A percentile compares a stretch with the other conserved stretches of the same genome.
These are phyloP conservation scores for Colletotrichum sublineola DNA, from an alignment of 2,329 filamentous ascomycete genomes.

Conservation along the genomic window DNA sequence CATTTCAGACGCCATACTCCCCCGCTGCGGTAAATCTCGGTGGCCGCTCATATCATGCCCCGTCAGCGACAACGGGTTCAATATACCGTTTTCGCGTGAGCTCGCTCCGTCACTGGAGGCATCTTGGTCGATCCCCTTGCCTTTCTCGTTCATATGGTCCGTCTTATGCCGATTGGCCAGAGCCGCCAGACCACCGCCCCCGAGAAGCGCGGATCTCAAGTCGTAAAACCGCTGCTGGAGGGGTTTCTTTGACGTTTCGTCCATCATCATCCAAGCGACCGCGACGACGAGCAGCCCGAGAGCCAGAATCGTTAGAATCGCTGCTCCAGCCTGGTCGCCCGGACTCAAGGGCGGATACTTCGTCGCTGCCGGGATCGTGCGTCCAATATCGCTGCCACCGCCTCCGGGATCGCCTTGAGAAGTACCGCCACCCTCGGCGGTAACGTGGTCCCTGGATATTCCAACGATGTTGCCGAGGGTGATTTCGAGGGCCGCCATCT, in stretches of 20 bases:
- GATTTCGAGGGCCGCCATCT: conserved; percentile 78
- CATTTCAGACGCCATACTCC: conserved; percentile 28
- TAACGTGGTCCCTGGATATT: conserved; percentile 54
- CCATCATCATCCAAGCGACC: conserved; percentile 62
- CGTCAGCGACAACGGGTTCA: conserved; percentile 9
- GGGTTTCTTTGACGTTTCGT: conserved; percentile 58
- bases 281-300: conserved; percentile 68
- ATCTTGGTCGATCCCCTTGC: conserved; percentile 32
- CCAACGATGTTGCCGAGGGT: conserved; percentile 72
- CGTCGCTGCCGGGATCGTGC: conserved; percentile 48
- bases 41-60: neutral
- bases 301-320: conserved; percentile 71
- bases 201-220: conserved; percentile 40
- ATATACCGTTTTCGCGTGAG: conserved; percentile 14
- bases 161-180: conserved; percentile 8
- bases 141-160: conserved; percentile 40
- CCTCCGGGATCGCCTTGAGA: conserved; percentile 61
- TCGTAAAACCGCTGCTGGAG: conserved; percentile 50
- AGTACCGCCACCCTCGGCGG: conserved; percentile 69
- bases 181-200: conserved; percentile 30
- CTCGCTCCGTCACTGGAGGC: conserved; percentile 32
- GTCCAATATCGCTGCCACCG: conserved; percentile 61
- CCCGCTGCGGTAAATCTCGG: conserved; percentile 8
- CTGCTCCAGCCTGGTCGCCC: conserved; percentile 77
- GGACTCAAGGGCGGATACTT: conserved; percentile 54